Conservation (phyloP, 148 eudicot genomes). For the Talinum fruticosum region DNA sequence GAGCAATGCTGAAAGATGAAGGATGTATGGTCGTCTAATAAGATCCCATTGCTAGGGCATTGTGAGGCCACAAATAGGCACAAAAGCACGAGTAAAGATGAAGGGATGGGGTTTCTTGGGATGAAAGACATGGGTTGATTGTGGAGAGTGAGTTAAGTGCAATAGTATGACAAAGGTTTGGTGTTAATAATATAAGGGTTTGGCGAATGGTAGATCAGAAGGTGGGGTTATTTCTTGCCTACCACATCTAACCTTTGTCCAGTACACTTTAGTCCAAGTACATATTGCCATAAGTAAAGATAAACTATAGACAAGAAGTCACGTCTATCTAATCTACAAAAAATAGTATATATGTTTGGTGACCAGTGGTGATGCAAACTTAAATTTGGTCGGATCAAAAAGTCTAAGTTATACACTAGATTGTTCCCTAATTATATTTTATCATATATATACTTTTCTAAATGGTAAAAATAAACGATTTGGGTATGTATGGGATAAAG, state of each 20-base stretch:
- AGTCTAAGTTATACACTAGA: too few species aligned
- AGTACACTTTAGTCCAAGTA: background rate
- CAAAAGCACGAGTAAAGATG: background rate
- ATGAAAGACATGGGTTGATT: constrained; percentile 15
- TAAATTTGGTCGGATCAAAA: background rate
- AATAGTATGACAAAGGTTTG: background rate
- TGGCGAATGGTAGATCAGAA: constrained; percentile 18
- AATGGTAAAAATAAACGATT: too few species aligned
- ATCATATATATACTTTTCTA: too few species aligned
- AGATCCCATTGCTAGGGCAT: background rate
- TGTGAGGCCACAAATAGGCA: background rate
- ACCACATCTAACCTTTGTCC: constrained; percentile 9
- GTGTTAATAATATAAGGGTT: background rate
- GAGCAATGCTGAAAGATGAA: constrained; percentile 30
- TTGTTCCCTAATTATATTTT: too few species aligned
- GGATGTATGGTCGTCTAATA: constrained; percentile 15
- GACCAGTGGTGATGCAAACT: constrained; percentile 6
- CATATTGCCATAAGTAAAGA: background rate
- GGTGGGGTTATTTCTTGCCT: constrained; percentile 16
- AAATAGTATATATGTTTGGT: background rate
- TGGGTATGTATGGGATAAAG: too few species aligned
- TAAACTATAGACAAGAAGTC: background rate
- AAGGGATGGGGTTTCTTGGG: background rate
- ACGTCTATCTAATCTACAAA: background rate
- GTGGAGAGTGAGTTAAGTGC: background rate